These are phyloP conservation scores for Pseudogymnoascus sp. DNA, from an alignment of 2,329 filamentous ascomycete species.

Conservation along the genomic window DNA sequence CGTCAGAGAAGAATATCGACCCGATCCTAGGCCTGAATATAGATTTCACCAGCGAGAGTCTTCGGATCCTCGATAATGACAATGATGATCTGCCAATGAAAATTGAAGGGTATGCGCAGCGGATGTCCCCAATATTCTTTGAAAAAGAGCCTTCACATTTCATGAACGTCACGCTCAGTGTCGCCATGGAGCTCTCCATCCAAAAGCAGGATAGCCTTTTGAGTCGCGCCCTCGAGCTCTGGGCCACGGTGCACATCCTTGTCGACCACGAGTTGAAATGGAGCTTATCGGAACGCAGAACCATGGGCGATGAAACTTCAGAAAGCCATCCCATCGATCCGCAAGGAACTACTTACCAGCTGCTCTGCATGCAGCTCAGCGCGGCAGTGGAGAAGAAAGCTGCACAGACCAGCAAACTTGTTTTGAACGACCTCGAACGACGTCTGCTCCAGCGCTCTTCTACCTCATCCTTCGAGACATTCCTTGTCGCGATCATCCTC, in stretches of 20 bases:
- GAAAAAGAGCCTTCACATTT: conserved; percentile 54
- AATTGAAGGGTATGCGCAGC: conserved; percentile 55
- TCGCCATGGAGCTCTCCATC: conserved; percentile 39
- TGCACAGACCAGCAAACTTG: conserved; percentile 49
- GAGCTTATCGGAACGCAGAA: conserved; percentile 44
- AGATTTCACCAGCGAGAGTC: conserved; percentile 29
- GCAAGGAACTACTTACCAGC: conserved; percentile 39
- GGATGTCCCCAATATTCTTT: conserved; percentile 51
- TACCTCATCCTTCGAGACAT: conserved; percentile 54
- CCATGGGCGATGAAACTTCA: conserved; percentile 21
- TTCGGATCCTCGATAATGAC: conserved; percentile 54
- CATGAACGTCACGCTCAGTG: conserved; percentile 51
- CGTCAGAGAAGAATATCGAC: conserved; percentile 30
- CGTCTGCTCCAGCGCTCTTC: conserved; percentile 55
- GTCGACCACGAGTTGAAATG: conserved; percentile 59
- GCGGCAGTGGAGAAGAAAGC: conserved; percentile 60
- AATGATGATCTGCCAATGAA: conserved; percentile 53
- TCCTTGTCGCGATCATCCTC: conserved; percentile 55
- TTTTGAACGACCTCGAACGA: conserved; percentile 56
- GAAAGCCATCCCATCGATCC: conserved; percentile 41
- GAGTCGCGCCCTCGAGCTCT: conserved; percentile 54
- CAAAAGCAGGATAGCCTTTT: conserved; percentile 48
- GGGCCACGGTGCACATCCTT: conserved; percentile 55
- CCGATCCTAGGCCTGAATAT: conserved; percentile 24
- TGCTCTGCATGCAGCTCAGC: conserved; percentile 58